Base-by-base conservation (phyloP, 129 eudicot genomes). In the Flaveria brownii region DNA sequence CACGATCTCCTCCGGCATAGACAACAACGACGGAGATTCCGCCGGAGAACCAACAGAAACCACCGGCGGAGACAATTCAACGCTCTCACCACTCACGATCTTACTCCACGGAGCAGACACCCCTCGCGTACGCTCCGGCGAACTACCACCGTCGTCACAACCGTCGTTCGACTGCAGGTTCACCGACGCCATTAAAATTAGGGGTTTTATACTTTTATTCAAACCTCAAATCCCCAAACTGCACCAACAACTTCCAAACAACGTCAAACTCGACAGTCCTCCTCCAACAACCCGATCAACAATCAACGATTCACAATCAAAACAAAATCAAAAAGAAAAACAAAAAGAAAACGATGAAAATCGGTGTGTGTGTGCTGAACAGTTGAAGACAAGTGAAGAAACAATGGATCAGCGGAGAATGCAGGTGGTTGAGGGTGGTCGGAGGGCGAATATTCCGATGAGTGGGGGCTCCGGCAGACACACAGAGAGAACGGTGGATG, bases 61-160 rank as follows among this genome's bases (percentile, higher is more conserved):
- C 18, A 69, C 74, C 68, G 81, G 70, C 16, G 33, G 66, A 56
- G 49, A 26, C 60, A 43, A 68, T 25, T 81, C 90, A 18, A 33
- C 63, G 28, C 33, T 43, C 7, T 79, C 74, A 12, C 84, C 82
- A 5, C 82, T 74, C 43, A 84, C 88, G 54, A 87, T 61, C 83
- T 84, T 82, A 39, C 62, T 75, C 88, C 88, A 87, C n/a, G 82
- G 85, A 6, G 90, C 41, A 17, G 78, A 72, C 50, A 68, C 80
- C 62, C 15, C 63, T 50, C 63, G 41, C 80, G 51, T 41, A 76
- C 73, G 80, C 11, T 20, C 51, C 73, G 80, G 73, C 25, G 80
- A 76, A 74, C 80, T 68, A 23, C 68, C 20, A 59, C 64, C 82
- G 26, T 60, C 76, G 76, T 28, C 76, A 60, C 13, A 39, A 74